Evolutionary conservation across 495 filamentous ascomycete genomes (phyloP).

Genomic region (Penicillium silybi): DNA sequence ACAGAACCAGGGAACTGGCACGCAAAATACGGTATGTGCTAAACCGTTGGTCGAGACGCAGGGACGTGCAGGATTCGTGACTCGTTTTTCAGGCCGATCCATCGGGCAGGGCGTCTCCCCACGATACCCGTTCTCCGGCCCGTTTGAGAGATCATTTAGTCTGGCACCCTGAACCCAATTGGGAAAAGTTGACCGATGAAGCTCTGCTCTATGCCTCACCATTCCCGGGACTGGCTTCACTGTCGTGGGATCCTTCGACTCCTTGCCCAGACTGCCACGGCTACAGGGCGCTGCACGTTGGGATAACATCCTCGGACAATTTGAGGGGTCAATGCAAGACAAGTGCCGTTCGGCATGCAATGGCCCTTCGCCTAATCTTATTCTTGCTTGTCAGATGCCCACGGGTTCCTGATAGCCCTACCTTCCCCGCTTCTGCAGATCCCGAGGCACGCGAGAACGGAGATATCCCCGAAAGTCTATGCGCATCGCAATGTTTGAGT

Average conservation of each 20-base stretch:
- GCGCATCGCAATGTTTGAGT: not conserved
- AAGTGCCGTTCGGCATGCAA: not conserved
- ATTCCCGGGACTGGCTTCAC: too few species aligned
- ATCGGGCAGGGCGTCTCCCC: not conserved
- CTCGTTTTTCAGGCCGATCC: conserved; percentile 2
- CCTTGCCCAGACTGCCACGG: too few species aligned
- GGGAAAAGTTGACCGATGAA: not conserved
- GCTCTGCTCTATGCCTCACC: not conserved
- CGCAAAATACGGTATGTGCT: too few species aligned
- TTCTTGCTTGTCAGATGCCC: not conserved
- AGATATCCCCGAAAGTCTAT: not conserved
- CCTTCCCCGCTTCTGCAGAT: not conserved
- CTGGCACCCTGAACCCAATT: not conserved
- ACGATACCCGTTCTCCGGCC: not conserved
- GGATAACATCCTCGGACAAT: not conserved
- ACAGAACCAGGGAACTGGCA: too few species aligned
- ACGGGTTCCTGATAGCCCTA: not conserved
- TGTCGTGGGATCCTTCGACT: not conserved
- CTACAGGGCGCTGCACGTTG: not conserved
- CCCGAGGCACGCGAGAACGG: not conserved
- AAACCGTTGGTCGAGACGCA: too few species aligned
- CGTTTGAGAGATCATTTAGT: not conserved
- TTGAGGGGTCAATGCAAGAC: not conserved
- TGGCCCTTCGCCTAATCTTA: not conserved
- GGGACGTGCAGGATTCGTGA: not conserved